Base-by-base conservation (phyloP, 306 rosid species). In the Prinsepia uniflora region DNA sequence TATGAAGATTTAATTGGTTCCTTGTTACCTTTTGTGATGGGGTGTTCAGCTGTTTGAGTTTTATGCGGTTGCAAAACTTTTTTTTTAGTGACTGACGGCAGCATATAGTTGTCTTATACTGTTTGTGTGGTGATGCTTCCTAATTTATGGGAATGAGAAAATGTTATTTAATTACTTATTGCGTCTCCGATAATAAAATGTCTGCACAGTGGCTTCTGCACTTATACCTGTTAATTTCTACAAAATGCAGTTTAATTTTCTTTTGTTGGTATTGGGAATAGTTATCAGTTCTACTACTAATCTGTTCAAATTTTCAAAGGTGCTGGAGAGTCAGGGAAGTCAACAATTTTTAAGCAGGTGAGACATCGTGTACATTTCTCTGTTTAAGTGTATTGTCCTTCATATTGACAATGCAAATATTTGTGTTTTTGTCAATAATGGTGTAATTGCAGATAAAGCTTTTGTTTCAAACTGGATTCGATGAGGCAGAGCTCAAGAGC, bases 321-420 rank as follows among this genome's bases (percentile, higher is more conserved):
- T 85, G 91, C 93, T 69, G 98, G 98, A 54, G 98, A 93, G 77
- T 92, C 96, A 1, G 97, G 97, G 76, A 95, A 95, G 77, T 95
- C 99, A 44, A 95, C 99, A 40, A 89, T 91, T 72, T 95, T 91
- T 84, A 91, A 95, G 86, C 99, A 94, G 96, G 99, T 72, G 82
- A 76, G 91, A 78, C 13, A 64, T 45, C 65, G 36, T 40, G 53
- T 60, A 72, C 40, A 52, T 79, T 48, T 54, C 54, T 65, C 7
- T 59, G 57, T 72, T 60, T 63, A 71, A 40, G 65, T 47, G 41
- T 42, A 39, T 52, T 15, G 9, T 42, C 42, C 4, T 75, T 41
- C 68, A 68, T 85, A 34, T 39, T 45, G 17, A 68, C 44, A 24
- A 58, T 66, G 20, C 60, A 65, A 49, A 30, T 65, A 57, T 75